Conservation (phyloP, 2,329 filamentous ascomycete genomes). For the Trichoderma polysporum region DNA sequence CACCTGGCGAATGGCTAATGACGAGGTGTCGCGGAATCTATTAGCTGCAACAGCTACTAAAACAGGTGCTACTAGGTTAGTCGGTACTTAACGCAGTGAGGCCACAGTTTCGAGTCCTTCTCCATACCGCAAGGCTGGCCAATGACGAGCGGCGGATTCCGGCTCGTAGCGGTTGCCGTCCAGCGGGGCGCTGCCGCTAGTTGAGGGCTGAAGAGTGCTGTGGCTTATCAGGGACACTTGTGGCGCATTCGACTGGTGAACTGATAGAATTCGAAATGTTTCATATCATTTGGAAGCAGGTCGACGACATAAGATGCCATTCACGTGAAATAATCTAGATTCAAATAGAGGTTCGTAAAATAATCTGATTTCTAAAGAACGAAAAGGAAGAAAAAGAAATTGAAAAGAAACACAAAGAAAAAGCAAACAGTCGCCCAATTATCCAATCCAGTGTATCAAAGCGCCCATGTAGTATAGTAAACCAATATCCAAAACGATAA, state of each 20-base stretch:
- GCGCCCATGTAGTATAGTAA: not conserved
- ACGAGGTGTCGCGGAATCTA: not conserved
- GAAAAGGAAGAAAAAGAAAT: not conserved
- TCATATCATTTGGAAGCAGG: too few relatives aligned
- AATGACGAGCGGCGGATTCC: slow-evolving; percentile 2
- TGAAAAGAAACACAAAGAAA: not conserved
- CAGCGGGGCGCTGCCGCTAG: not conserved
- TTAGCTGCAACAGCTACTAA: not conserved
- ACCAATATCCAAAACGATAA: not conserved
- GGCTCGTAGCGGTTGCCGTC: not conserved
- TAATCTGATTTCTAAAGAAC: not conserved
- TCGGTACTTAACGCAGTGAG: slow-evolving; percentile 9
- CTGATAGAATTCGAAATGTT: too few relatives aligned
- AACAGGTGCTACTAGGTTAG: too few relatives aligned
- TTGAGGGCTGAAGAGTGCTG: not conserved
- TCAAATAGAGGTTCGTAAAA: not conserved
- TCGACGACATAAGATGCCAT: too few relatives aligned
- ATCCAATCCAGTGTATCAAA: not conserved
- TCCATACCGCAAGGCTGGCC: slow-evolving; percentile 3
- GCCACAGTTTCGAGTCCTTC: slow-evolving; percentile 10
- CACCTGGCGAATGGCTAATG: slow-evolving; percentile 14
- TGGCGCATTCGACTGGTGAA: too few relatives aligned
- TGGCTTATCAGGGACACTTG: not conserved
- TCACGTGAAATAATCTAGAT: too few relatives aligned
- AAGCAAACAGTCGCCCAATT: not conserved